Conservation (phyloP, 106 monocot genomes). For the Iris macrosiphon region DNA sequence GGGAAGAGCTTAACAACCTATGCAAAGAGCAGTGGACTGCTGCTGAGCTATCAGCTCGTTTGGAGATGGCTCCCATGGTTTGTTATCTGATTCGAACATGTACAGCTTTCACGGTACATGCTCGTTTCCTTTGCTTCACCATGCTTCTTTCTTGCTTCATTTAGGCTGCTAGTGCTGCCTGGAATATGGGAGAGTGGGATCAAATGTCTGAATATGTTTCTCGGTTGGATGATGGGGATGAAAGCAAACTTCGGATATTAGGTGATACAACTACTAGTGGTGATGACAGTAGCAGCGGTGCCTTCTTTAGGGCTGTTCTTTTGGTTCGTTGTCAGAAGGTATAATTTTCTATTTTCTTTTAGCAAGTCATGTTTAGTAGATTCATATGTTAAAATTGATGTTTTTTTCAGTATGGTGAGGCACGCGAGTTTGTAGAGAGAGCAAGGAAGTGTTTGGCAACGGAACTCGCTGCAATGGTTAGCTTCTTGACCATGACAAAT, state of each 20-base stretch:
- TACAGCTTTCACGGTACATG: too few species aligned
- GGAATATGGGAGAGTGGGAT: constrained; percentile 99
- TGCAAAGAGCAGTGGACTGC: constrained; percentile 96
- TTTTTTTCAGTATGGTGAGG: constrained; percentile 81
- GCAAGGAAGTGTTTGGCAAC: constrained; percentile 97
- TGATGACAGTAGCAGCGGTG: constrained; percentile 97
- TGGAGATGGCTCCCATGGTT: constrained; percentile 99
- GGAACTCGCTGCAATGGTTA: constrained; percentile 91
- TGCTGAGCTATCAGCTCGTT: constrained; percentile 74
- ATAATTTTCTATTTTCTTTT: background rate
- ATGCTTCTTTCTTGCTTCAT: background rate
- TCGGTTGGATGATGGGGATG: constrained; percentile 90
- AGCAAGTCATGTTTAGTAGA: background rate
- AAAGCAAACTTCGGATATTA: constrained; percentile 63
- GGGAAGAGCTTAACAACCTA: constrained; percentile 87
- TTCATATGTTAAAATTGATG: constrained; percentile 1
- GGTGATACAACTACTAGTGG: constrained; percentile 70
- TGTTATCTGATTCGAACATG: constrained; percentile 8
- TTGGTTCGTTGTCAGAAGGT: constrained; percentile 81
- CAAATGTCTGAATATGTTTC: constrained; percentile 99
- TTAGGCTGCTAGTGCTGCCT: constrained; percentile 97
- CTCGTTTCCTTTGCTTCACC: too few species aligned
- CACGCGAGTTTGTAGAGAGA: constrained; percentile 79
- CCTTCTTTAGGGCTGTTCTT: constrained; percentile 96
- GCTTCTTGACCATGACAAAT: constrained; percentile 13